A percentile compares a stretch with the other conserved stretches of the same genome.
Evolutionary conservation across 164 flowering plant genomes (phyloP).

Genomic region (grape (Vitis vinifera)): ASM3070453v1 NC_081815.1:1903501-1904000

Average conservation of each 20-base stretch:
- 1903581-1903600: slow-evolving; percentile 49
- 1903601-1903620: slow-evolving; percentile 23
- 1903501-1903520: slow-evolving; percentile 38
- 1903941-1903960: too few relatives aligned
- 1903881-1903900: neutral
- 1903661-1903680: too few relatives aligned
- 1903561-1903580: slow-evolving; percentile 64
- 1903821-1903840: too few relatives aligned
- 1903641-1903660: neutral
- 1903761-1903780: neutral
- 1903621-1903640: neutral
- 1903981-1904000: too few relatives aligned
- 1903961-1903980: too few relatives aligned
- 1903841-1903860: too few relatives aligned
- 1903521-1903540: slow-evolving; percentile 44
- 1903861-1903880: too few relatives aligned
- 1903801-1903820: too few relatives aligned
- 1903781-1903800: too few relatives aligned
- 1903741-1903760: neutral
- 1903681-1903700: too few relatives aligned
- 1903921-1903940: neutral
- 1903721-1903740: too few relatives aligned
- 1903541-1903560: slow-evolving; percentile 48
- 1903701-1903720: too few relatives aligned
- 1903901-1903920: neutral